Base-by-base conservation (phyloP, 805 yeast species). In the Teunomyces funiuensis region DNA sequence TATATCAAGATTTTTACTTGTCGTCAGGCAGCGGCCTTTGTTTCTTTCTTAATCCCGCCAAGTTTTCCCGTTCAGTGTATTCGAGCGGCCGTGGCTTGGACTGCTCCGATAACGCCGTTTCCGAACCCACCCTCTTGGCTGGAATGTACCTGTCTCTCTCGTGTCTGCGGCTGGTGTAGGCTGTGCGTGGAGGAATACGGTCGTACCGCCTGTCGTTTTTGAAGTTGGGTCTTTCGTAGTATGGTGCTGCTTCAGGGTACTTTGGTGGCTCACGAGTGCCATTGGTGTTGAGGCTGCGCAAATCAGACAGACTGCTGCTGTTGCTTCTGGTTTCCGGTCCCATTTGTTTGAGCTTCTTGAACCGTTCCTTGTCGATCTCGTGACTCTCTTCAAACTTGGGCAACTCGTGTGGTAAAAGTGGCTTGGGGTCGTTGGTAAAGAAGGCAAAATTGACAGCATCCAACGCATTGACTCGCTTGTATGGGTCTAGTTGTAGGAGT, bases 371-470 rank as follows among this genome's bases (percentile, higher is more conserved):
- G 61, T 88, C 97, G 18, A 89, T 76, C 61, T 91, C 98, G 60
- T 93, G 97, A 46, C 95, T 80, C 48, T 90, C 95, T 50, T 85
- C 90, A 50, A 84, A 85, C 20, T 74, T 74, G 3, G 88, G 85
- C 17, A 89, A 64, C 14, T 75, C 77, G 5, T 55, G 54, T 0
- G 81, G 78, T 10, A 50, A 38, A 28, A 80, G 69, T 0, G 96
- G 88, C 16, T 75, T 49, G 0, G 97, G 97, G 0, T 74, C 81
- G 3, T 67, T 68, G 13, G 58, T 68, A 63, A 93, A 89, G 65
- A 82, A 93, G 1, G 64, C 69, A 51, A 88, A 89, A 11, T 75
- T 66, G 36, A 87, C 61, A 0, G 97, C 97, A 40, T 81, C 86
- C 45, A 75, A 60, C 0, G 98, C 97, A 40, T 95, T 89, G 36